Base-by-base conservation (phyloP, 768 basidiomycete species). In the Cystoderma amianthinum region DNA sequence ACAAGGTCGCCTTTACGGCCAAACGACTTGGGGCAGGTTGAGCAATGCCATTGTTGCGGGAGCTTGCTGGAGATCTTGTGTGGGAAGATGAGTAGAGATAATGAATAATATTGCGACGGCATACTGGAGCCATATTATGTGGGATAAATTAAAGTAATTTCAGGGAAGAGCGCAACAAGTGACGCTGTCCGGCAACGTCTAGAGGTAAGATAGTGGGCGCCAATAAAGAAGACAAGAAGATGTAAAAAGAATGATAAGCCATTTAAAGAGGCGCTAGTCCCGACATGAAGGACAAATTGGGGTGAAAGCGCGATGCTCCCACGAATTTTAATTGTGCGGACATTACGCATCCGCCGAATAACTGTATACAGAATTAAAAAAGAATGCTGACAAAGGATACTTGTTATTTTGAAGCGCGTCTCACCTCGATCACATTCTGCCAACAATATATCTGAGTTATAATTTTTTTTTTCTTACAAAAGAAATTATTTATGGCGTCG, bases 1-100 rank as follows among this genome's bases (percentile, higher is more conserved):
- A 61, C 71, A 25, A 79, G 68, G 53, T 85, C 84, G 16, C 74
- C 73, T 54, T 71, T 75, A 35, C 80, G 74, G 3, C 56, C 49
- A 50, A 85, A 84, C 21, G 50, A 40, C 48, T 72, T 80, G 4
- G 34, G 19, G 60, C 81, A 85, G 39, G 56, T 47, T 24, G 54
- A 24, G 52, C 76, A 78, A 37, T 43, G 42, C 55, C 56, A 65
- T 66, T 71, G 36, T 30, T 32, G 24, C n/a, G 30, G 15, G 37
- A 22, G 43, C 43, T 30, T 30, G 38, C 12, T 24, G 32, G 38
- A 20, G 38, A 47, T 36, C 37, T 36, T 18, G 38, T 43, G 32
- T 24, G n/a, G 45, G 3, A 23, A 32, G 17, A 19, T 16, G 44
- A 36, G 16, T 35, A 35, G 20, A 39, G 30, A 23, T 44, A 38